phyloP scores from a whole-genome alignment of 768 basidiomycete species.

The Hypsizygus marmoreus region DNA sequence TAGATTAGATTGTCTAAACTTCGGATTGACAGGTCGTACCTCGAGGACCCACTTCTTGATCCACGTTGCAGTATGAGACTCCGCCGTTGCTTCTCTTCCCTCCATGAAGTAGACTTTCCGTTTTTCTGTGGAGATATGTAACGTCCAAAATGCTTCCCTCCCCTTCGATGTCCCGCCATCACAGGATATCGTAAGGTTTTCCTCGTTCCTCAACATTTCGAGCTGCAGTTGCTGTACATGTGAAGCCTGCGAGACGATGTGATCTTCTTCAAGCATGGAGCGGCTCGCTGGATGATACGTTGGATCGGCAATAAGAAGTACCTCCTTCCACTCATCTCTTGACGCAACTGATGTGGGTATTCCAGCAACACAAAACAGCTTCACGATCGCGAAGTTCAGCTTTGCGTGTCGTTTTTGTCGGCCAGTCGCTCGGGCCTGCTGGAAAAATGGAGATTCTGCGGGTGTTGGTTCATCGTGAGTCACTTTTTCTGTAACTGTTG shows the following conservation, averaged over 20 bases:
- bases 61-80: constrained; percentile 29
- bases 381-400: constrained; percentile 14
- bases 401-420: constrained; percentile 6
- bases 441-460: neutral
- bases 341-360: constrained; percentile 16
- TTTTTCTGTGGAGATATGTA: constrained; percentile 31
- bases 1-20: no score
- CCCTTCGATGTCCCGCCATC: constrained; percentile 31
- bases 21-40: no score
- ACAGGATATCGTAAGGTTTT: constrained; percentile 22
- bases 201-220: constrained; percentile 11
- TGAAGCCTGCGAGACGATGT: constrained; percentile 18
- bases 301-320: constrained; percentile 8
- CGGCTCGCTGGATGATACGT: constrained; percentile 11
- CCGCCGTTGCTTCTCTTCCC: constrained; percentile 24
- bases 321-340: constrained; percentile 11
- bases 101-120: constrained; percentile 28
- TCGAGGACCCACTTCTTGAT: constrained; percentile 13
- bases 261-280: constrained; percentile 15
- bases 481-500: neutral
- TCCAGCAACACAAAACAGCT: constrained; percentile 16
- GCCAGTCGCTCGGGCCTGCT: constrained; percentile 9
- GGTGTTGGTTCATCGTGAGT: neutral
- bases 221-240: constrained; percentile 8
- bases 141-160: constrained; percentile 27